Conservation (phyloP, 192 early-diverging fungal species). For the Coemansia sp. region DNA sequence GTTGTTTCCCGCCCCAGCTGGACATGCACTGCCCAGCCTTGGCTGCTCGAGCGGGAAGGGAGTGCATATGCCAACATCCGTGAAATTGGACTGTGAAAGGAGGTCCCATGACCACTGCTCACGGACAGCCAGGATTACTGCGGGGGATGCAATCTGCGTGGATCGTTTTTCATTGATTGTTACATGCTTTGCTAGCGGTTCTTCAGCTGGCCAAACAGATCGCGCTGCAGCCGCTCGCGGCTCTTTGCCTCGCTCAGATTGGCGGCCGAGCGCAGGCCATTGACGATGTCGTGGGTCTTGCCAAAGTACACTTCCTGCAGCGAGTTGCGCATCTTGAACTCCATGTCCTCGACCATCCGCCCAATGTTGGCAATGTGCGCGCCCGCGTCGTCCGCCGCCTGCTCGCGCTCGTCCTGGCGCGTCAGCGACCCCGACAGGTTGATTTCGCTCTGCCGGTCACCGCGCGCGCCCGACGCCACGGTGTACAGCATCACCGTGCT, state of each 20-base stretch:
- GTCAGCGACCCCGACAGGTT: slow-evolving; percentile 92
- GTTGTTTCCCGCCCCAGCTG: no score
- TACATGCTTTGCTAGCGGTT: slow-evolving; percentile 45
- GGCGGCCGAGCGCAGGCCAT: slow-evolving; percentile 77
- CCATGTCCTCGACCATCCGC: slow-evolving; percentile 97
- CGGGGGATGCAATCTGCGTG: not conserved
- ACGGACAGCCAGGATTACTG: no score
- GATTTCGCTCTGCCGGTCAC: slow-evolving; percentile 56
- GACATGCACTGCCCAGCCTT: no score
- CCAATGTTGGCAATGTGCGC: slow-evolving; percentile 94
- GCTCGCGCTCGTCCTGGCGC: slow-evolving; percentile 85
- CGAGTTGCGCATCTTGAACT: slow-evolving; percentile 92
- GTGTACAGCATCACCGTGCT: slow-evolving; percentile 95
- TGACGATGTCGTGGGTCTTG: slow-evolving; percentile 95
- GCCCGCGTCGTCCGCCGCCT: slow-evolving; percentile 62
- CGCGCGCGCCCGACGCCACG: slow-evolving; percentile 58
- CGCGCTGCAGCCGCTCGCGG: slow-evolving; percentile 74
- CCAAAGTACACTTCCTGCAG: slow-evolving; percentile 97
- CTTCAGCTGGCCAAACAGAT: slow-evolving; percentile 71
- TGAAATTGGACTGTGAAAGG: not conserved
- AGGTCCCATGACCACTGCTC: no score
- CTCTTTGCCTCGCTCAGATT: slow-evolving; percentile 71
- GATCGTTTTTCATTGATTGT: no score
- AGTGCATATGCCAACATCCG: not conserved
- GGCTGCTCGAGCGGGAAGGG: no score